These are phyloP conservation scores for Aristolochia californica DNA, from an alignment of 164 flowering plant genomes.

Conservation along the genomic window DNA sequence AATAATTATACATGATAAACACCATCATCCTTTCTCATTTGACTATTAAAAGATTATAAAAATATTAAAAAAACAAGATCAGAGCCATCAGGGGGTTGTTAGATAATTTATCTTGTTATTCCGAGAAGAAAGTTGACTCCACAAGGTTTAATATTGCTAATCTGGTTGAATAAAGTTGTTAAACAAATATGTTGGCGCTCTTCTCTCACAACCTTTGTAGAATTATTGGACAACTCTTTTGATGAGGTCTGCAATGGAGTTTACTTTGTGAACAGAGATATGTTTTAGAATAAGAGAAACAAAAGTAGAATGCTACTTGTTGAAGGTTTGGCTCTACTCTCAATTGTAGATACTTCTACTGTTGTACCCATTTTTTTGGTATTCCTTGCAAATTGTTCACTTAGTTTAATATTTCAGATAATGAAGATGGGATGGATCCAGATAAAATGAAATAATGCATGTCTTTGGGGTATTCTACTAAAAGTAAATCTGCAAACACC, in stretches of 20 bases:
- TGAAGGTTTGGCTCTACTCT: constrained; percentile 48
- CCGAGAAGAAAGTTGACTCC: too few relatives aligned
- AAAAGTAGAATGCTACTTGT: constrained; percentile 57
- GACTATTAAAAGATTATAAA: too few relatives aligned
- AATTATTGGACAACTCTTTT: constrained; percentile 90
- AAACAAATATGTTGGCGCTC: constrained; percentile 3
- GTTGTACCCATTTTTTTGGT: background rate
- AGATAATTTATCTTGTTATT: too few relatives aligned
- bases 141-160: background rate
- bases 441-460: constrained; percentile 90
- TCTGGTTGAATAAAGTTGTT: background rate
- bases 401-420: constrained; percentile 11
- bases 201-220: constrained; percentile 73
- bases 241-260: constrained; percentile 92
- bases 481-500: constrained; percentile 80
- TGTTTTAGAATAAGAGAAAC: constrained; percentile 58
- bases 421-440: constrained; percentile 92
- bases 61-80: too few relatives aligned
- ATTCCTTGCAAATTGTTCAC: background rate
- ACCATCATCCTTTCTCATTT: too few relatives aligned
- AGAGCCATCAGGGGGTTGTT: too few relatives aligned
- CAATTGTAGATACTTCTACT: background rate
- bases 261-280: constrained; percentile 59
- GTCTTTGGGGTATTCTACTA: constrained; percentile 90
- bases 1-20: too few relatives aligned